Evolutionary conservation across 2,329 filamentous ascomycete species (phyloP).

Genomic region (Aureobasidium sp.): DNA sequence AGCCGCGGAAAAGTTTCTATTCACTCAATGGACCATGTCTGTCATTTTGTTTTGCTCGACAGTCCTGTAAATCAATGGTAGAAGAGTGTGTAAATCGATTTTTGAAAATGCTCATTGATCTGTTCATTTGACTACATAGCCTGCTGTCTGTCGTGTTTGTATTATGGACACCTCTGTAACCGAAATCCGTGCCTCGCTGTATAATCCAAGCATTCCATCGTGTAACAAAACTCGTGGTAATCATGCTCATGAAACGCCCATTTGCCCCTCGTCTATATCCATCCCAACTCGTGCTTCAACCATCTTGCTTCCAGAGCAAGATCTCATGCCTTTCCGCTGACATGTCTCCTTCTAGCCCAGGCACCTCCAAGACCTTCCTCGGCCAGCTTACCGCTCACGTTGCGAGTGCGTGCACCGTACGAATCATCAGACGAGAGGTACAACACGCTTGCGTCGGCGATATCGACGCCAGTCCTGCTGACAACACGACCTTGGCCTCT

Average conservation of each 20-base stretch:
- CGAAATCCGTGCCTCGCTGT: constrained; percentile 1
- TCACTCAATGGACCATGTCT: too few relatives aligned
- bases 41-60: too few relatives aligned
- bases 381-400: constrained; percentile 65
- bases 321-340: constrained; percentile 27
- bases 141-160: constrained; percentile 2
- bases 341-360: constrained; percentile 33
- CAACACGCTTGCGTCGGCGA: constrained; percentile 32
- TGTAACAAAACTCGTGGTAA: not conserved
- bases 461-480: constrained; percentile 42
- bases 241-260: not conserved
- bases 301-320: constrained; percentile 1
- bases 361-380: constrained; percentile 57
- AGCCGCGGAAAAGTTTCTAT: too few relatives aligned
- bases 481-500: constrained; percentile 35
- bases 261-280: not conserved
- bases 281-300: not conserved
- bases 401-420: constrained; percentile 40
- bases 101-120: not conserved
- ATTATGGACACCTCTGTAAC: constrained; percentile 3
- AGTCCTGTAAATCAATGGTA: too few relatives aligned
- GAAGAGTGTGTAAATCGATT: not conserved
- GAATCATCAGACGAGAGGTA: constrained; percentile 23
- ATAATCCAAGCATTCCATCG: not conserved
- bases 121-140: not conserved